Conservation (phyloP, 441 rosid genomes). For the Populus hybrid region DNA sequence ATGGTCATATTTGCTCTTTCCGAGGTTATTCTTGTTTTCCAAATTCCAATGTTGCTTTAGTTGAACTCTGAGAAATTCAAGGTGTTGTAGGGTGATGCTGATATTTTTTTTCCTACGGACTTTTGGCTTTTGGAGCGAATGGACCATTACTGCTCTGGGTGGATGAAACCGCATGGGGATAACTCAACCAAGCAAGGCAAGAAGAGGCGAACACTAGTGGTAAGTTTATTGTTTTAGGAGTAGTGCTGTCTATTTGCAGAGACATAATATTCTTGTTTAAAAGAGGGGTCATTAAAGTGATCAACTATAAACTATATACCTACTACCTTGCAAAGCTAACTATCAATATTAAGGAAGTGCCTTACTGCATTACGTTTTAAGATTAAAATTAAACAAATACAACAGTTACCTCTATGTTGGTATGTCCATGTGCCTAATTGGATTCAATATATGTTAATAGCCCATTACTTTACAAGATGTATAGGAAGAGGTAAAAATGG, state of each 20-base stretch:
- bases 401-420: not conserved
- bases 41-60: not conserved
- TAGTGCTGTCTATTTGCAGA: slow-evolving; percentile 13
- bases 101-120: slow-evolving; percentile 93
- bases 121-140: slow-evolving; percentile 85
- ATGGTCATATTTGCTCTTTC: no score
- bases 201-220: slow-evolving; percentile 81
- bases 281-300: not conserved
- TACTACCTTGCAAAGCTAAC: not conserved
- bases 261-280: not conserved
- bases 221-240: slow-evolving; percentile 34
- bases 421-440: not conserved
- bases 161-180: slow-evolving; percentile 51
- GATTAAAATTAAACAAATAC: not conserved
- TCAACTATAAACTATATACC: not conserved
- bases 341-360: not conserved
- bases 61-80: not conserved
- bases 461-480: no score
- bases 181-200: slow-evolving; percentile 62
- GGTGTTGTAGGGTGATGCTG: slow-evolving; percentile 80
- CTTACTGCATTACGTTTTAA: not conserved
- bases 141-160: slow-evolving; percentile 89
- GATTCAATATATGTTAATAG: not conserved
- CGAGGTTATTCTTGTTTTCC: not conserved
- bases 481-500: no score